These are phyloP conservation scores for Cynanchum wilfordii DNA, from an alignment of 257 asterid genomes.

Conservation along the genomic window DNA sequence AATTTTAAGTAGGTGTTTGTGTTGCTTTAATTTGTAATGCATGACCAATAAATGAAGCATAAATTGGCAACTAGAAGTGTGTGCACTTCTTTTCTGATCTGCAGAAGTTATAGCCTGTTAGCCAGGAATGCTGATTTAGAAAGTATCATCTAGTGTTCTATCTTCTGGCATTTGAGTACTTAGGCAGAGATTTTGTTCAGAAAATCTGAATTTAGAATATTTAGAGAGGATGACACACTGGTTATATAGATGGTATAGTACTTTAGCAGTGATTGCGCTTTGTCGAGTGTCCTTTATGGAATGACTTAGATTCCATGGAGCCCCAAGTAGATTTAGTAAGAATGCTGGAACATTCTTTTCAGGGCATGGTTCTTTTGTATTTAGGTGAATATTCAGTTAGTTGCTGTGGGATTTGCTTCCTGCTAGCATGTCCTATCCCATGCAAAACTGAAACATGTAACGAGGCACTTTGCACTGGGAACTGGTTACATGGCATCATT, in stretches of 20 bases:
- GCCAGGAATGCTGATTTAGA: not conserved
- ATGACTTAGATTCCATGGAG: not conserved
- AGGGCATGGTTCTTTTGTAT: not conserved
- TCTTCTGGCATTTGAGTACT: not conserved
- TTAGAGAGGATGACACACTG: not conserved
- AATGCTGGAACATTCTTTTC: not conserved
- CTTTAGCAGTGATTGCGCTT: not conserved
- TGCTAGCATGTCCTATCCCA: not conserved
- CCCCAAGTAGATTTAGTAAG: not conserved
- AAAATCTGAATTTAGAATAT: not conserved
- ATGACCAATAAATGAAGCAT: not conserved
- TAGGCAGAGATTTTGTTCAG: not conserved
- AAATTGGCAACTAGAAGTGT: not conserved
- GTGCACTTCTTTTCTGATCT: not conserved
- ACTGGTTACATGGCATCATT: not conserved
- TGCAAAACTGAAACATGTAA: not conserved
- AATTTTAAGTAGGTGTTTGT: not conserved
- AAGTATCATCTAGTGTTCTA: not conserved
- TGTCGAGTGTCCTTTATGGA: not conserved
- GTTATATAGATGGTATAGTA: not conserved
- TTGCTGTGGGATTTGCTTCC: not conserved
- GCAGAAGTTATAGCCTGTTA: not conserved
- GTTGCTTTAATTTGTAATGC: not conserved
- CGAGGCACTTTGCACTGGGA: not conserved
- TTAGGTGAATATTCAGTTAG: not conserved